Conservation (phyloP, 805 yeast genomes). For the Barnettozyma californica region DNA sequence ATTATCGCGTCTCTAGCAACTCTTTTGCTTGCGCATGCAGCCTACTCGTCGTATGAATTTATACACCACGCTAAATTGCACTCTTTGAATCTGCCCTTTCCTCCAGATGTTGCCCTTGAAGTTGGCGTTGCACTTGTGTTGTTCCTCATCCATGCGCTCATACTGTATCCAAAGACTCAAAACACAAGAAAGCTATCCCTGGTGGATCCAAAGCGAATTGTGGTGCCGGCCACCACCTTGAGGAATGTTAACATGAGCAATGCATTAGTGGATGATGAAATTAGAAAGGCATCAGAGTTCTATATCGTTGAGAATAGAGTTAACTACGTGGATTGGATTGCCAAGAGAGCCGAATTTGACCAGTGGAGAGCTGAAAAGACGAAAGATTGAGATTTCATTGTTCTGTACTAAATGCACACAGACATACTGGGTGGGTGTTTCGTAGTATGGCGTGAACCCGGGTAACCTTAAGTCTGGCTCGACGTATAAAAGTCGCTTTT, state of each 20-base stretch:
- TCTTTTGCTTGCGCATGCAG: slow-evolving; percentile 4
- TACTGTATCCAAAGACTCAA: slow-evolving; percentile 4
- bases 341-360: slow-evolving; percentile 8
- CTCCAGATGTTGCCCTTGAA: slow-evolving; percentile 7
- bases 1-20: not conserved
- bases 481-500: not conserved
- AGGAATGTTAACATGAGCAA: slow-evolving; percentile 1
- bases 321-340: slow-evolving; percentile 7
- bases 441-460: not conserved
- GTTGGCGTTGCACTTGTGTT: not conserved
- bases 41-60: slow-evolving; percentile 10
- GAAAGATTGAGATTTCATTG: not conserved
- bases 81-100: slow-evolving; percentile 1
- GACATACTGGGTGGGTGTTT: too few species aligned
- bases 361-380: slow-evolving; percentile 2
- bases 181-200: slow-evolving; percentile 2
- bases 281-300: slow-evolving; percentile 6
- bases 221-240: not conserved
- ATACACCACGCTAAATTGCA: slow-evolving; percentile 1
- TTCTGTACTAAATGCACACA: too few species aligned
- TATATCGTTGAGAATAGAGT: slow-evolving; percentile 5
- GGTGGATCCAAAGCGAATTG: slow-evolving; percentile 1
- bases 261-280: slow-evolving; percentile 7
- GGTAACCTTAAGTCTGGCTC: not conserved
- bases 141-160: slow-evolving; percentile 3